Conservation (phyloP, 2,329 filamentous ascomycete genomes). For the Calonectria henricotiae region DNA sequence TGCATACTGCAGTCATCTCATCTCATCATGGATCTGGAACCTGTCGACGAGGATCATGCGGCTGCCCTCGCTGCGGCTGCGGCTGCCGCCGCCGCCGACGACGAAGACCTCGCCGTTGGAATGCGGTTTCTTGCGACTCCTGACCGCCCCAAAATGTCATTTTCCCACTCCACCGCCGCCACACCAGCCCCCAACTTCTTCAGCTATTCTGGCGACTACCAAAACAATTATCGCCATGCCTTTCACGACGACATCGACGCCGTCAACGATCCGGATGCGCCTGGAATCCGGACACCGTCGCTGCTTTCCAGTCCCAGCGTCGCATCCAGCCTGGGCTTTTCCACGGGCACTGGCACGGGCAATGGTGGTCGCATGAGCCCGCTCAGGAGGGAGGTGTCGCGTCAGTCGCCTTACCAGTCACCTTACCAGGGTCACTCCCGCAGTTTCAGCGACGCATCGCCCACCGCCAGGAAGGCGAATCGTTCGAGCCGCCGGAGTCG, state of each 20-base stretch:
- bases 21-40: constrained; percentile 47
- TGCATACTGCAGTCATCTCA: constrained; percentile 31
- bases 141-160: constrained; percentile 47
- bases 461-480: constrained; percentile 44
- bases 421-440: constrained; percentile 44
- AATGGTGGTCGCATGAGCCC: constrained; percentile 52
- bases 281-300: constrained; percentile 52
- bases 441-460: constrained; percentile 48
- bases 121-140: constrained; percentile 49
- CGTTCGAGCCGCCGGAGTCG: constrained; percentile 43
- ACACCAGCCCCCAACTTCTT: constrained; percentile 51
- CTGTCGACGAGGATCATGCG: constrained; percentile 52
- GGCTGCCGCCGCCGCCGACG: constrained; percentile 45
- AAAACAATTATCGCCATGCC: constrained; percentile 47
- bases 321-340: constrained; percentile 56
- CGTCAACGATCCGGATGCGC: constrained; percentile 44
- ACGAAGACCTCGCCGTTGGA: constrained; percentile 42
- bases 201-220: constrained; percentile 46
- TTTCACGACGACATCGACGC: constrained; percentile 51
- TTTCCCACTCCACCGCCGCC: constrained; percentile 41
- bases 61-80: constrained; percentile 49
- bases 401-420: constrained; percentile 32
- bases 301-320: constrained; percentile 56
- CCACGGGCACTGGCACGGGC: constrained; percentile 43
- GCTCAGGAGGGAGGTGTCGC: constrained; percentile 53